Evolutionary conservation across 192 early-diverging fungal species (phyloP), one percentile per base, ranked within the genome.

Genomic region (Helicostylum pulchrum): DNA sequence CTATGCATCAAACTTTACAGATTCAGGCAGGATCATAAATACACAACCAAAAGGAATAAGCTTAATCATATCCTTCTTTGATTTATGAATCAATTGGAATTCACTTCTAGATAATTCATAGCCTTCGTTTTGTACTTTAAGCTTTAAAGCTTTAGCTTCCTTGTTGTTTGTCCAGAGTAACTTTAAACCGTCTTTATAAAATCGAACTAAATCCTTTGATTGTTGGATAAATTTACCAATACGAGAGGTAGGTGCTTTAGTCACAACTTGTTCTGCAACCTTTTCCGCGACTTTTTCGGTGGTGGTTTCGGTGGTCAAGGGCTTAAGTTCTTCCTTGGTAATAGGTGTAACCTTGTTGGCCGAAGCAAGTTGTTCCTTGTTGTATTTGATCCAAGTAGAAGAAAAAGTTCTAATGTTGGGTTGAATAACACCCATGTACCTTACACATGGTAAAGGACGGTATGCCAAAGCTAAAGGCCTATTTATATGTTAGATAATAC

Each of bases 131-230:
- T 61, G 21, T 1, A 77, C 70, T 26, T 72, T 66, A 7, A 49
- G 54, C 30, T 66, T 70, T 42, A 83, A 49, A 7, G 66, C 67
- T 46, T 77, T 71, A 45, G 76, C 75, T 8, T 72, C 70, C 43
- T 71, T 77, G 42, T 77, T 74, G 48, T 83, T 83, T n/a, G 62
- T 62, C 79, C 76, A 83, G 1, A 83, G 65, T 0, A 78, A 49
- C 58, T 83, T 80, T 11, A 80, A 65, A 1, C 81, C 81, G 59
- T 80, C 71, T 71, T 83, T 83, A 66, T 80, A 83, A 34, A 80
- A 80, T 9, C 59, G 63, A n/a, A 77, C 64, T 42, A 83, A 61
- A 20, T 83, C 79, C 57, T 80, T 83, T 64, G 74, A 64, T 31
- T 71, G 59, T 47, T 76, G 58, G 5, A 44, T 53, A 0, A 72